phyloP scores from a whole-genome alignment of 2,329 filamentous ascomycete genomes.

The Herpotrichia juniperi region DNA sequence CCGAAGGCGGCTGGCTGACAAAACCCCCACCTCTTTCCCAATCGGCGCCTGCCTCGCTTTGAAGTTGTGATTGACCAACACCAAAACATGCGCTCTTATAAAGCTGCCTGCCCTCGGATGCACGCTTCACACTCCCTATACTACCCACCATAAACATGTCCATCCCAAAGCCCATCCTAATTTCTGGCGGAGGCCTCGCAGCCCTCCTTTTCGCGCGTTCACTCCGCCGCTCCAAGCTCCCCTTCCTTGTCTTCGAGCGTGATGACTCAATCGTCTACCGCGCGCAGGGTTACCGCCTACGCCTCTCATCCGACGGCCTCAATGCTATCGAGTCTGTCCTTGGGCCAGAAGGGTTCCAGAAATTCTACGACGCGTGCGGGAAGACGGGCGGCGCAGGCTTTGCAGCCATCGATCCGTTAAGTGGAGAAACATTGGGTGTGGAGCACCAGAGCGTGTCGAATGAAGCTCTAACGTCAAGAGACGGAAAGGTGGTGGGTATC shows the following conservation, averaged over 20 bases:
- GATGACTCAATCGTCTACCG: slow-evolving; percentile 59
- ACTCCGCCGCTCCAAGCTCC: slow-evolving; percentile 34
- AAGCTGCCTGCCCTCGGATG: no score
- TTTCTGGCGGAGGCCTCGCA: slow-evolving; percentile 39
- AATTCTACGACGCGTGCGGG: slow-evolving; percentile 65
- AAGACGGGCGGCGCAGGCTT: slow-evolving; percentile 66
- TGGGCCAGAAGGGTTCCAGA: slow-evolving; percentile 52
- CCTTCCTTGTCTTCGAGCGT: slow-evolving; percentile 45
- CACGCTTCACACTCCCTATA: no score
- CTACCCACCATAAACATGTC: slow-evolving; percentile 22
- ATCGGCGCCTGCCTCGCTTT: no score
- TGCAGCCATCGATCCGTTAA: slow-evolving; percentile 58
- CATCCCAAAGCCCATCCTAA: slow-evolving; percentile 53
- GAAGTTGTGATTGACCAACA: no score
- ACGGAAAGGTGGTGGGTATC: slow-evolving; percentile 66
- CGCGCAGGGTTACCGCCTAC: slow-evolving; percentile 67
- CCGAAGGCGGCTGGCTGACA: no score
- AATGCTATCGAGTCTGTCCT: slow-evolving; percentile 67
- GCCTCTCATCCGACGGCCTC: slow-evolving; percentile 62
- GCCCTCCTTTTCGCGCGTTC: slow-evolving; percentile 39
- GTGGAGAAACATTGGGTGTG: slow-evolving; percentile 51
- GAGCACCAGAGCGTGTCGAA: slow-evolving; percentile 18
- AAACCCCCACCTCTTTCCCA: no score
- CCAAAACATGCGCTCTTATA: no score
- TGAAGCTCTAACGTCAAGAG: slow-evolving; percentile 56